phyloP scores from a whole-genome alignment of 2,329 filamentous ascomycete genomes.

The Hysterium pulicare region DNA sequence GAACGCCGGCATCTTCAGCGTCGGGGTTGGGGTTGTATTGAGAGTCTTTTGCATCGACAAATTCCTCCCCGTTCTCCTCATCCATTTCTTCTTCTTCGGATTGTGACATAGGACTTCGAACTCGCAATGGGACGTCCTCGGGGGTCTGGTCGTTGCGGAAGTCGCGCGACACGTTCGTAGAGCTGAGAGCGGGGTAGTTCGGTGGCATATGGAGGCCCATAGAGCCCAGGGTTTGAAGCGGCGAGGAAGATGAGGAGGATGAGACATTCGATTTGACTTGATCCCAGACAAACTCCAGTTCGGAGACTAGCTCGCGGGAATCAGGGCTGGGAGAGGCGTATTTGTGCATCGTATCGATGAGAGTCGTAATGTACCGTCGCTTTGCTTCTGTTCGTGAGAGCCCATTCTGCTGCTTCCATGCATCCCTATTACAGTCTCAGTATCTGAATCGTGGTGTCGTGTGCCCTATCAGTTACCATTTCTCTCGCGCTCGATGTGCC shows the following conservation, averaged over 20 bases:
- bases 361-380: slow-evolving; percentile 83
- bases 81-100: slow-evolving; percentile 61
- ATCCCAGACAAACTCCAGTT: slow-evolving; percentile 99
- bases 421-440: slow-evolving; percentile 59
- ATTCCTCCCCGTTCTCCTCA: slow-evolving; percentile 42
- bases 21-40: slow-evolving; percentile 39
- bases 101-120: slow-evolving; percentile 83
- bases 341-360: slow-evolving; percentile 95
- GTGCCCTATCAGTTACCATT: slow-evolving; percentile 56
- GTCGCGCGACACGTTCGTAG: slow-evolving; percentile 47
- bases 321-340: slow-evolving; percentile 85
- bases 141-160: slow-evolving; percentile 19
- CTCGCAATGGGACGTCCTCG: slow-evolving; percentile 40
- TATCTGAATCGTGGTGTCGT: slow-evolving; percentile 11
- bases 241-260: slow-evolving; percentile 54
- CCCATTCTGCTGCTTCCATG: slow-evolving; percentile 86
- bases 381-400: slow-evolving; percentile 89
- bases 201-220: slow-evolving; percentile 28
- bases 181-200: slow-evolving; percentile 39
- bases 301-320: slow-evolving; percentile 79
- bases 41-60: slow-evolving; percentile 48
- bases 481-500: slow-evolving; percentile 55
- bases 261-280: slow-evolving; percentile 84
- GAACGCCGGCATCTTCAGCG: slow-evolving; percentile 17
- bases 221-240: slow-evolving; percentile 35